Evolutionary conservation across 176 grass and related monocot species (phyloP).

Genomic region (Oryza glumipatula): DNA sequence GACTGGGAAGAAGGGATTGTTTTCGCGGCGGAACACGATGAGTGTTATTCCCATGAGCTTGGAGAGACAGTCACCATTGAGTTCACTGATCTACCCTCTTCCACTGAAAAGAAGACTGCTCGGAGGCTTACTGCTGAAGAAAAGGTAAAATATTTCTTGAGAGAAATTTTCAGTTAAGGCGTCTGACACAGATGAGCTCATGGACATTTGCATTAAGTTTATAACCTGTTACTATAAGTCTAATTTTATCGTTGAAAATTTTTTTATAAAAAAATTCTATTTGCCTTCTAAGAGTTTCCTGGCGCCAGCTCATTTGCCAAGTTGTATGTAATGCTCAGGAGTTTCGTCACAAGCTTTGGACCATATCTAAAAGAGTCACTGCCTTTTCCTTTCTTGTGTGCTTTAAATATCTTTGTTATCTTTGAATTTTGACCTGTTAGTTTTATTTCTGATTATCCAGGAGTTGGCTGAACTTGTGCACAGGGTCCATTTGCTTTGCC

Average conservation of each 20-base stretch:
- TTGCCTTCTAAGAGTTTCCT: conserved; percentile 1
- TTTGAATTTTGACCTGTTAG: background rate
- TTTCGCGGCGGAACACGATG: conserved; percentile 41
- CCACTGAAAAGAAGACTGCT: conserved; percentile 60
- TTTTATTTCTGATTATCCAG: conserved; percentile 46
- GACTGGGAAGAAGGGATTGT: conserved; percentile 92
- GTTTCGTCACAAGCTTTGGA: background rate
- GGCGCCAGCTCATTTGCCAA: background rate
- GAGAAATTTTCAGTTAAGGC: background rate
- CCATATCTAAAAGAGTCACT: background rate
- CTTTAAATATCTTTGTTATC: conserved; percentile 1
- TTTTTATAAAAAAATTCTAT: background rate
- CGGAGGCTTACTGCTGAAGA: conserved; percentile 72
- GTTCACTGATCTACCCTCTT: conserved; percentile 70
- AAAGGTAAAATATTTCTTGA: conserved; percentile 55
- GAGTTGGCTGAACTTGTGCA: conserved; percentile 88
- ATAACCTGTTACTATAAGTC: background rate
- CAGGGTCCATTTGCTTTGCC: conserved; percentile 88
- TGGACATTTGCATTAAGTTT: background rate
- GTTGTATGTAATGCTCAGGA: background rate
- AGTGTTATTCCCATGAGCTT: conserved; percentile 57
- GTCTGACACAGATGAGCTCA: background rate
- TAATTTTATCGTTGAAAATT: too few relatives aligned
- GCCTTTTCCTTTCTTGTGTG: background rate
- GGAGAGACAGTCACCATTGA: conserved; percentile 75